Evolutionary conservation across 2,329 filamentous ascomycete genomes (phyloP).

Genomic region (Plectosphaerella cucumerina): DNA sequence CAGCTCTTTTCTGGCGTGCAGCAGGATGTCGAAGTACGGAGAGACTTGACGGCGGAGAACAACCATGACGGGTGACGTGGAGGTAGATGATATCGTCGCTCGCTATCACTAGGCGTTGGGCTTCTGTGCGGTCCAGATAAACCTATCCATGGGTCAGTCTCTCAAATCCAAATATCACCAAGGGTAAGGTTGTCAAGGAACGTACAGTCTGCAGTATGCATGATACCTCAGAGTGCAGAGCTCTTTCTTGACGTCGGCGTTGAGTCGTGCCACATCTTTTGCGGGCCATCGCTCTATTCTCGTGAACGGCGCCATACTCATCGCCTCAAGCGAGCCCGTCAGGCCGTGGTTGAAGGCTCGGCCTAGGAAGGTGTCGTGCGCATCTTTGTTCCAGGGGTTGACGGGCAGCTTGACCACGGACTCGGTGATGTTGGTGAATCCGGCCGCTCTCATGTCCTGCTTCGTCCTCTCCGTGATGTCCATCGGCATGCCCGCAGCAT

Average conservation of each 20-base stretch:
- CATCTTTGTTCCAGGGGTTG: slow-evolving; percentile 67
- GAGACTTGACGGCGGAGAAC: neutral
- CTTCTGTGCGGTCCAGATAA: slow-evolving; percentile 15
- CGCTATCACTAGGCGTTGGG: neutral
- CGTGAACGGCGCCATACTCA: slow-evolving; percentile 71
- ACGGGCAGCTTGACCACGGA: slow-evolving; percentile 65
- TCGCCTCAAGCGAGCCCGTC: slow-evolving; percentile 65
- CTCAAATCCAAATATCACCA: neutral
- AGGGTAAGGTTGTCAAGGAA: slow-evolving; percentile 17
- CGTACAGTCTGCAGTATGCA: slow-evolving; percentile 75
- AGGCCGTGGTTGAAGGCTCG: slow-evolving; percentile 82
- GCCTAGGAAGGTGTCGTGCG: slow-evolving; percentile 63
- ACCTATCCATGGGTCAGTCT: slow-evolving; percentile 1
- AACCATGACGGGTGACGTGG: too few species aligned
- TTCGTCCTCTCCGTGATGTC: slow-evolving; percentile 53
- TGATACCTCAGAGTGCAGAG: slow-evolving; percentile 64
- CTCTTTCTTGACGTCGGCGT: slow-evolving; percentile 61
- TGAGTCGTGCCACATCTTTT: slow-evolving; percentile 59
- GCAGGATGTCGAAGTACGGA: neutral
- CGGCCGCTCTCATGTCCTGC: slow-evolving; percentile 59
- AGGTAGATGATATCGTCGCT: too few species aligned
- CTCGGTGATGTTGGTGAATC: slow-evolving; percentile 77
- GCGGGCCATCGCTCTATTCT: slow-evolving; percentile 55
- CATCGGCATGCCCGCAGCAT: slow-evolving; percentile 60
- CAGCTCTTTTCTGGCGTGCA: too few species aligned